Conservation (phyloP, 1,139 yeast species). For the Scheffersomyces segobiensis region DNA sequence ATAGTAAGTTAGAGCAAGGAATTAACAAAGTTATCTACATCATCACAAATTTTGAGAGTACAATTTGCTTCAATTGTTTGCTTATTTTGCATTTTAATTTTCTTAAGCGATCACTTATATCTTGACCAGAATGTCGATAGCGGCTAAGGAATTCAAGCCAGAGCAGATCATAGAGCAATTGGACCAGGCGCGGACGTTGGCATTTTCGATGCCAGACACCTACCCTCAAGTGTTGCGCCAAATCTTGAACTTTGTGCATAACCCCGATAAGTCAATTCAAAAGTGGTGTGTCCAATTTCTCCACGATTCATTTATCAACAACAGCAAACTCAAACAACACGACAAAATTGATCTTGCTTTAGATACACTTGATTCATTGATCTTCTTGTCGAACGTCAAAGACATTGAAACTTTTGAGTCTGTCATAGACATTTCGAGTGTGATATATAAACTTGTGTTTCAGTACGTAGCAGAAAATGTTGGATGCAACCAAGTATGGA, state of each 20-base stretch:
- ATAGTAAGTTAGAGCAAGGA: background rate
- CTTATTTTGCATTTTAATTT: background rate
- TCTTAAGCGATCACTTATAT: background rate
- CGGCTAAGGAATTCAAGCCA: constrained; percentile 9
- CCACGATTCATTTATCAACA: constrained; percentile 40
- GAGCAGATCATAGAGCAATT: constrained; percentile 38
- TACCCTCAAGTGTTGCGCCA: constrained; percentile 57
- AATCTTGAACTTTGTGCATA: constrained; percentile 43
- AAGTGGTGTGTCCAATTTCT: constrained; percentile 51
- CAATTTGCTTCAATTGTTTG: background rate
- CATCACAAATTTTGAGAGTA: background rate
- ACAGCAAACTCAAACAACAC: constrained; percentile 13
- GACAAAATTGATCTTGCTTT: constrained; percentile 46
- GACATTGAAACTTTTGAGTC: constrained; percentile 32
- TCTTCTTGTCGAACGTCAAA: constrained; percentile 26
- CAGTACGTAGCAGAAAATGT: constrained; percentile 45
- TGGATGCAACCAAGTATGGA: constrained; percentile 46
- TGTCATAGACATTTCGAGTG: constrained; percentile 35
- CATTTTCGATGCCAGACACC: constrained; percentile 44
- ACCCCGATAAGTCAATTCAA: constrained; percentile 35
- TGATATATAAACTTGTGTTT: constrained; percentile 42
- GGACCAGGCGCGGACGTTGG: constrained; percentile 52
- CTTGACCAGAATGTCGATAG: background rate
- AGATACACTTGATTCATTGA: constrained; percentile 38
- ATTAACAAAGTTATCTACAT: background rate